Conservation (phyloP, 1,139 yeast genomes). For the Kluyveromyces sp. region DNA sequence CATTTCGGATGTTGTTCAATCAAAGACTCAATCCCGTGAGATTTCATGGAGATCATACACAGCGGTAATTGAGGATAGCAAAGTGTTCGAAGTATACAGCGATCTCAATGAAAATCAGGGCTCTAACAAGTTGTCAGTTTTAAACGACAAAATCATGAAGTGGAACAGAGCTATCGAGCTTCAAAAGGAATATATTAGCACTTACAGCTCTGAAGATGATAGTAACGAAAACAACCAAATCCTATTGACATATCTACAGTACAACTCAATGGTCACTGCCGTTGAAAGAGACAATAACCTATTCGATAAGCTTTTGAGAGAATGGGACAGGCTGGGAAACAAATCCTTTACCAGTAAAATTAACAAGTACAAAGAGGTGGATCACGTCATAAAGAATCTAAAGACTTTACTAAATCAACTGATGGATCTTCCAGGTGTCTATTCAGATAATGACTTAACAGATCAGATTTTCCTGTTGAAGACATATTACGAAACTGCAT, state of each 20-base stretch:
- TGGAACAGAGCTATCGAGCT: conserved; percentile 53
- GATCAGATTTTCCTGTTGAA: conserved; percentile 41
- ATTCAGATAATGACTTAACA: conserved; percentile 67
- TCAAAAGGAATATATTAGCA: conserved; percentile 46
- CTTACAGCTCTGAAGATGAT: conserved; percentile 33
- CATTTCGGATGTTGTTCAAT: conserved; percentile 21
- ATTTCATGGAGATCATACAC: conserved; percentile 68
- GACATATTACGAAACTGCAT: conserved; percentile 18
- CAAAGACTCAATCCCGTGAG: conserved; percentile 30
- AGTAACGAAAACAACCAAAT: conserved; percentile 70
- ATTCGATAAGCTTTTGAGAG: conserved; percentile 34
- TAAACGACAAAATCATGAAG: conserved; percentile 41
- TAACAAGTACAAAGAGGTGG: conserved; percentile 30
- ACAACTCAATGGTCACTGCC: conserved; percentile 56
- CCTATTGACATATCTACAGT: conserved; percentile 65
- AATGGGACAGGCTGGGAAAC: conserved; percentile 32
- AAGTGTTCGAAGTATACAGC: conserved; percentile 52
- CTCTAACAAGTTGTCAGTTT: conserved; percentile 23
- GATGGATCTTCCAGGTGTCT: conserved; percentile 83
- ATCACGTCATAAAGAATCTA: conserved; percentile 27
- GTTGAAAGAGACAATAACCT: conserved; percentile 63
- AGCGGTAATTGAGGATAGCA: conserved; percentile 67
- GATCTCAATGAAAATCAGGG: conserved; percentile 26
- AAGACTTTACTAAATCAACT: conserved; percentile 41
- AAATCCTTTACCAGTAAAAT: conserved; percentile 43